Evolutionary conservation across 2,329 filamentous ascomycete genomes (phyloP).

Genomic region (Pseudodiploospora longispora): DNA sequence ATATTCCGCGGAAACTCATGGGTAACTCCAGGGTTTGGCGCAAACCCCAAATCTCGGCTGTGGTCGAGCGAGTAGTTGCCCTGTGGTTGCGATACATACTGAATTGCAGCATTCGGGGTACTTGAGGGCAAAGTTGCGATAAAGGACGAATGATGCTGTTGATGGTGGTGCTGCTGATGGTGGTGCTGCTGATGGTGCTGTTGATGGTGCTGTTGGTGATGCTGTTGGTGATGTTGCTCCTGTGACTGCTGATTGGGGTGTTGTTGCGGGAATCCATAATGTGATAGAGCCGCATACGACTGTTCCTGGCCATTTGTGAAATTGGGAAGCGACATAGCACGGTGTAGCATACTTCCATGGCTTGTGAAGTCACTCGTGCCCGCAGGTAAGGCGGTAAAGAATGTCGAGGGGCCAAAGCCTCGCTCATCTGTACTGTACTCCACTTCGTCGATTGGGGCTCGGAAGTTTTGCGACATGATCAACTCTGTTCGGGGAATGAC

Average conservation of each 20-base stretch:
- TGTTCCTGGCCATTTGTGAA: constrained; percentile 11
- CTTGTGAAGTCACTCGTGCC: constrained; percentile 8
- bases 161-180: neutral
- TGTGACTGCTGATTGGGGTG: neutral
- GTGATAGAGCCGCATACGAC: constrained; percentile 1
- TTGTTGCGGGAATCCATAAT: constrained; percentile 8
- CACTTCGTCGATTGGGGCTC: constrained; percentile 54
- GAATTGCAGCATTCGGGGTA: neutral
- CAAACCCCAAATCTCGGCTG: constrained; percentile 8
- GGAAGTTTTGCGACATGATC: constrained; percentile 56
- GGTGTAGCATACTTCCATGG: constrained; percentile 15
- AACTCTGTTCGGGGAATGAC: constrained; percentile 51
- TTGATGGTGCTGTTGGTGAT: neutral
- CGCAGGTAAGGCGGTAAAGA: constrained; percentile 1
- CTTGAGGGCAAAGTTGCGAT: neutral
- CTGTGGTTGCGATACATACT: constrained; percentile 5
- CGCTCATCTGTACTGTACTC: constrained; percentile 25
- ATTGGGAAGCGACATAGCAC: constrained; percentile 17
- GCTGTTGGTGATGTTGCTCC: neutral
- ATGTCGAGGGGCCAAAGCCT: constrained; percentile 4
- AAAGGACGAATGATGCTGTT: neutral
- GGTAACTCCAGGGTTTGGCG: constrained; percentile 10
- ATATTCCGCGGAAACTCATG: constrained; percentile 18
- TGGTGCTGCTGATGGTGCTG: neutral
- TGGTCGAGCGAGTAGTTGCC: constrained; percentile 16